Base-by-base conservation (phyloP, 345 rosid genomes). In the Gossypium australe region DNA sequence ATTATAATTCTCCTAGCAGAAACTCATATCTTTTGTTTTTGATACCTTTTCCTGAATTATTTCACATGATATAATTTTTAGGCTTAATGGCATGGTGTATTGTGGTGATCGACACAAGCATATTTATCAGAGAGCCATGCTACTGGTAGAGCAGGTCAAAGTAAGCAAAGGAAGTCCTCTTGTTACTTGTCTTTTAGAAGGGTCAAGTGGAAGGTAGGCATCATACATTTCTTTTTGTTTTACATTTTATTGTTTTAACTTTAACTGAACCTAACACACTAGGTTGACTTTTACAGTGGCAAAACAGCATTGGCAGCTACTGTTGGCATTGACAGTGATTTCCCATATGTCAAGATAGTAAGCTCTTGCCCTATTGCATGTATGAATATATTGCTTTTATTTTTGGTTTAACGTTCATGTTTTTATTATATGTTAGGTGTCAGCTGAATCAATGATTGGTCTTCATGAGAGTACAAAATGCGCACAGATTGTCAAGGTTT, bases 271-370 rank as follows among this genome's bases (percentile, higher is more conserved):
- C 7, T 34, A 34, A 34, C 41, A 34, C 41, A 34, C 75, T 45
- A 64, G 41, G 63, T 72, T 47, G 47, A 71, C 69, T 76, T 78
- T 80, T 58, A 69, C 90, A 93, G 99, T 86, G 99, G 99, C 78
- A 96, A 96, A 88, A 86, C 97, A 78, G 98, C 99, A 8, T 44
- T 96, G 84, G 98, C 98, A 57, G 98, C 98, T 55, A 96, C 98
- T 56, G 89, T 86, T 80, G 99, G 99, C 72, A 90, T 92, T 67
- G 92, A 89, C 77, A 96, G 98, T 80, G 97, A 93, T 81, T 93
- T 93, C 74, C 97, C 99, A 44, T 96, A 90, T 80, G 99, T 96
- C 72, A 93, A 96, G 90, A 93, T 93, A 68, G 98, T 96, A 87
- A 86, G 98, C 72, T 79, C 77, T 66, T 63, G 11, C 20, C 57